These are phyloP conservation scores for Maudiozyma barnettii DNA, from an alignment of 805 yeast species.

Conservation along the genomic window DNA sequence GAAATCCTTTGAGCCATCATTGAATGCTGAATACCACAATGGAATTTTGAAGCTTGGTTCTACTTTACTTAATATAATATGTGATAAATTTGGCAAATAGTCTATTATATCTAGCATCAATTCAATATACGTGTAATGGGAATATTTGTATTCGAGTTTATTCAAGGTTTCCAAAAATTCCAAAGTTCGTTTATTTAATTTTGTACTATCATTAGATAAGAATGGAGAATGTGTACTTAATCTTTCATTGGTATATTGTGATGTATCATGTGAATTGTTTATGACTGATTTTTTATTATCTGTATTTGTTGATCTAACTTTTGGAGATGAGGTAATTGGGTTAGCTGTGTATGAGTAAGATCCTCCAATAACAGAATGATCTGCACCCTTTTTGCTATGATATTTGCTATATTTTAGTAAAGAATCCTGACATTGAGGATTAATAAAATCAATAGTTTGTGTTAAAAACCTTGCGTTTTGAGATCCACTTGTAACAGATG, in stretches of 20 bases:
- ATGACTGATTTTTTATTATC: background rate
- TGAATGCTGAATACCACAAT: slow-evolving; percentile 31
- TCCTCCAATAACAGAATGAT: slow-evolving; percentile 19
- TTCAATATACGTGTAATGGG: slow-evolving; percentile 29
- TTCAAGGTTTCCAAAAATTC: slow-evolving; percentile 5
- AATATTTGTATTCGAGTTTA: slow-evolving; percentile 16
- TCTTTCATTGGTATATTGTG: background rate
- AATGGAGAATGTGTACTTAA: background rate
- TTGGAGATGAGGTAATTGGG: background rate
- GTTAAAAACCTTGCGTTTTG: slow-evolving; percentile 23
- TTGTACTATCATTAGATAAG: background rate
- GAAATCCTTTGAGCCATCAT: slow-evolving; percentile 28
- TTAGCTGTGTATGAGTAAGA: slow-evolving; percentile 15
- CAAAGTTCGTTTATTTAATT: background rate
- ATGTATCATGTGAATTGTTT: background rate
- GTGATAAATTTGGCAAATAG: slow-evolving; percentile 38
- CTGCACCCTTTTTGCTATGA: slow-evolving; percentile 10
- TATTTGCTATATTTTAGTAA: slow-evolving; percentile 26
- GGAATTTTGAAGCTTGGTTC: slow-evolving; percentile 48
- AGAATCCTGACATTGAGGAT: slow-evolving; percentile 29
- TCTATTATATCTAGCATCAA: slow-evolving; percentile 35
- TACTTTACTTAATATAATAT: slow-evolving; percentile 35
- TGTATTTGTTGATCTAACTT: background rate
- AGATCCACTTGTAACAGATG: slow-evolving; percentile 5
- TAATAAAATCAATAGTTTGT: slow-evolving; percentile 19